Base-by-base conservation (phyloP, 2,329 filamentous ascomycete species). In the Cladosporium sphaerospermum region DNA sequence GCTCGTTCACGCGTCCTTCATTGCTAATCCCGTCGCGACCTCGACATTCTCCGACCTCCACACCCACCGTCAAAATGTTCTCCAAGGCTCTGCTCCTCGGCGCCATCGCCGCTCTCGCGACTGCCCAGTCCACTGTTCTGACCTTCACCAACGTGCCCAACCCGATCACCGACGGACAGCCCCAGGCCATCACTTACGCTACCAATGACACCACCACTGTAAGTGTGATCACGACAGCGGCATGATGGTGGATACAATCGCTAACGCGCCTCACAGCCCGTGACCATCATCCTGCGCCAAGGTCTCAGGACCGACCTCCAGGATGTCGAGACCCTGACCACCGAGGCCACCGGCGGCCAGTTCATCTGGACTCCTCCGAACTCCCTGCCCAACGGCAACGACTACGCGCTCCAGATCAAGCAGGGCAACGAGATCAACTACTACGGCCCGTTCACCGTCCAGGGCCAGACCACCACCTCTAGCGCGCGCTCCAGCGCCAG, bases 341-440 rank as follows among this genome's bases (percentile, higher is more conserved):
- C 39, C 47, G 50, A 41, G 10, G 45, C 53, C 14, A 60, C 56
- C 10, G 54, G 55, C 45, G 61, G 60, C 48, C 53, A 60, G 44
- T 65, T 71, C 71, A 70, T 68, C 53, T 84, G 78, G 78, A 78
- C 71, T 13, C 76, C 78, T 4, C 64, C 68, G 37, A 64, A 61
- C 19, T 65, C 61, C 37, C 69, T 82, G 28, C 60, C 66, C 42
- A 66, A 73, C 57, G 75, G 68, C 53, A 55, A 65, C 36, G 71
- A 81, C 69, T 84, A 84, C 62, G 80, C 82, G 52, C 75, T 84
- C 54, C 68, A 82, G 65, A 82, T 85, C 68, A 64, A 61, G 11
- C 80, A 83, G 63, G 75, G 72, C 54, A 68, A 67, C 44, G 57
- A 70, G 45, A 62, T 71, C 65, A 84, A 84, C 71, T 84, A 82